Evolutionary conservation across 1,139 yeast genomes (phyloP), one percentile per base, ranked within the genome.

Genomic region (Magnusiomyces suaveolens): DNA sequence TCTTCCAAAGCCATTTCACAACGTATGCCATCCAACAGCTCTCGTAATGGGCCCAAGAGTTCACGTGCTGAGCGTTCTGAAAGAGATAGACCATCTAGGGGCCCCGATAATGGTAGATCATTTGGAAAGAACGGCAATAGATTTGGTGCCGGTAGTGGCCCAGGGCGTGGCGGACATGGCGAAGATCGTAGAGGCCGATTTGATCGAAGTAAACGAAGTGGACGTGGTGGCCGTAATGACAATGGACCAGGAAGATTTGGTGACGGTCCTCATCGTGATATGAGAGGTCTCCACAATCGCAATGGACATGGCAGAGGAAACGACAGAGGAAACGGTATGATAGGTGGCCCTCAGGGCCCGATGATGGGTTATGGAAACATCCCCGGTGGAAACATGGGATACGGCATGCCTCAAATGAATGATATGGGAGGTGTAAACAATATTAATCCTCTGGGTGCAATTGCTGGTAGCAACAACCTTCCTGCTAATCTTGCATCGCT

Each of bases 31-130:
- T 62, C 66, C n/a, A 66, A 87, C 67, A 82, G 88, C n/a, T 81
- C 89, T 6, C 79, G 87, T 71, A 84, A 84, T 67, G 95, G 95
- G 3, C 95, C 95, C 41, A 81, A 84, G 66, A 84, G 94, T 1
- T 84, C 84, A 2, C 53, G 60, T 33, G 54, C 57, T 32, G 61
- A 52, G 52, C 25, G 38, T 12, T 14, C 48, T 10, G 14, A n/a
- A 24, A 32, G 36, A 23, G 43, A 26, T 6, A 26, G 43, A 50
- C 43, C 33, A 39, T 16, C 39, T 43, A 24, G 53, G 10, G 52
- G 46, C 38, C 16, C 41, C 3, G 24, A 52, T 18, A 39, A 33
- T 20, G 51, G 51, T 8, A 18, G 51, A 20, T 10, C 24, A 18
- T 32, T 32, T 25, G 51, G 44, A 23, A 21, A 46, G 14, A 32